These are phyloP conservation scores for Coccinonectria pachysandricola DNA, from an alignment of 2,329 filamentous ascomycete species.

Conservation along the genomic window DNA sequence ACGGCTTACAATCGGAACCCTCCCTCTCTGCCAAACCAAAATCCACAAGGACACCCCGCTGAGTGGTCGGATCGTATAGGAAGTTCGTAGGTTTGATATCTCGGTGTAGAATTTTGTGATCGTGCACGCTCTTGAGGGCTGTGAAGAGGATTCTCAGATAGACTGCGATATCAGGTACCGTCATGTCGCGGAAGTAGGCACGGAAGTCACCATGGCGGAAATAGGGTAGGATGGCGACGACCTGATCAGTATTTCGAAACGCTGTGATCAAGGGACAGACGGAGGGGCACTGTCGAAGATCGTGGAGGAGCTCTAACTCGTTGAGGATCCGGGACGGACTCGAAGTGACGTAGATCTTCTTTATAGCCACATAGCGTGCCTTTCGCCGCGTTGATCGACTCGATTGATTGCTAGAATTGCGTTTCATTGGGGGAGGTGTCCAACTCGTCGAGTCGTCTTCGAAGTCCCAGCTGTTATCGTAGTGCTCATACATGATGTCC, in stretches of 20 bases:
- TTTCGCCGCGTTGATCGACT: slow-evolving; percentile 20
- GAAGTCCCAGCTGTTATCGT: slow-evolving; percentile 79
- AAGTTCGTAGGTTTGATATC: slow-evolving; percentile 99
- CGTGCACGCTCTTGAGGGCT: slow-evolving; percentile 74
- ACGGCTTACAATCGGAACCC: slow-evolving; percentile 67
- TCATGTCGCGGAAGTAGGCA: slow-evolving; percentile 87
- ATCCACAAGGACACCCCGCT: slow-evolving; percentile 88
- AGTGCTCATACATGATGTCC: slow-evolving; percentile 74
- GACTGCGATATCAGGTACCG: slow-evolving; percentile 71
- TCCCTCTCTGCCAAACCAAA: slow-evolving; percentile 91
- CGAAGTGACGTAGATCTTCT: slow-evolving; percentile 98
- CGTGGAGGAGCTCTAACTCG: slow-evolving; percentile 86
- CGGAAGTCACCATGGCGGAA: slow-evolving; percentile 94
- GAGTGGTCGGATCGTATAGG: slow-evolving; percentile 72
- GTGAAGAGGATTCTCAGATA: slow-evolving; percentile 86
- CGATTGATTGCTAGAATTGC: slow-evolving; percentile 27
- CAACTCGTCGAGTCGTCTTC: slow-evolving; percentile 57
- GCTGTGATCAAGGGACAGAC: slow-evolving; percentile 95
- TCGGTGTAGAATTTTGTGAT: slow-evolving; percentile 75
- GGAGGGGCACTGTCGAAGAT: slow-evolving; percentile 69
- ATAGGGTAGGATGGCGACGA: slow-evolving; percentile 88
- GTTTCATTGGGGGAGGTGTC: slow-evolving; percentile 56
- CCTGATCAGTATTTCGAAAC: slow-evolving; percentile 90
- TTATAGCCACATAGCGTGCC: slow-evolving; percentile 82
- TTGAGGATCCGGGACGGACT: slow-evolving; percentile 90